Base-by-base conservation (phyloP, 441 rosid genomes). In the Bocquillonia castaneifolia region DNA sequence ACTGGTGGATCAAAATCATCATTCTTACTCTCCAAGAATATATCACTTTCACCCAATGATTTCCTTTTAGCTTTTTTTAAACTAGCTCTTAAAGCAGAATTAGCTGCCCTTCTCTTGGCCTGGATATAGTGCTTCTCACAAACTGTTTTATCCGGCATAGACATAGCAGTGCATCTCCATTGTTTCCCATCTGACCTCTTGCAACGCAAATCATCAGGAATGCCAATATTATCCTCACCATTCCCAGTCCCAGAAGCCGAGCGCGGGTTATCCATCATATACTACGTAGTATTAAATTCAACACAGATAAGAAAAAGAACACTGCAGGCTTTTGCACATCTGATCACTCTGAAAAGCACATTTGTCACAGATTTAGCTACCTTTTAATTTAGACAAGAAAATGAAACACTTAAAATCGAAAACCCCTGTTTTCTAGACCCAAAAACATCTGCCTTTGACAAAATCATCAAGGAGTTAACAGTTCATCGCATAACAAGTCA, bases 161-260 rank as follows among this genome's bases (percentile, higher is more conserved):
- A 91, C 91, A 80, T 84, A 59, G 99, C 96, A 65, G 97, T 94
- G 79, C 99, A 94, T 79, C 99, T 86, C 99, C 96, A 94, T 54
- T 91, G 99, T 67, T 94, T 94, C 70, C 99, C 97, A 64, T 94
- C 97, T 0, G 99, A 91, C 78, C 97, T 91, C 89, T 94, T 91
- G 81, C 99, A 94, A 39, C 97, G 92, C 82, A 87, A 68, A 78
- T 91, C 99, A 73, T 91, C 99, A 0, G 96, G 92, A 72, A 86
- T 81, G 67, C 88, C 93, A 57, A 68, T 78, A 74, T 73, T 84
- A 14, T 86, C 93, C 64, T 90, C 96, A 1, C 85, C 88, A 31
- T 80, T 91, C 50, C 78, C 92, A 0, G 83, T 91, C 50, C 78
- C 92, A 0, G 83, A 78, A 68, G 69, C 78, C 45, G 88, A 79